phyloP scores from a whole-genome alignment of 2,329 filamentous ascomycete species.

The Fusarium brevicatenulatum region DNA sequence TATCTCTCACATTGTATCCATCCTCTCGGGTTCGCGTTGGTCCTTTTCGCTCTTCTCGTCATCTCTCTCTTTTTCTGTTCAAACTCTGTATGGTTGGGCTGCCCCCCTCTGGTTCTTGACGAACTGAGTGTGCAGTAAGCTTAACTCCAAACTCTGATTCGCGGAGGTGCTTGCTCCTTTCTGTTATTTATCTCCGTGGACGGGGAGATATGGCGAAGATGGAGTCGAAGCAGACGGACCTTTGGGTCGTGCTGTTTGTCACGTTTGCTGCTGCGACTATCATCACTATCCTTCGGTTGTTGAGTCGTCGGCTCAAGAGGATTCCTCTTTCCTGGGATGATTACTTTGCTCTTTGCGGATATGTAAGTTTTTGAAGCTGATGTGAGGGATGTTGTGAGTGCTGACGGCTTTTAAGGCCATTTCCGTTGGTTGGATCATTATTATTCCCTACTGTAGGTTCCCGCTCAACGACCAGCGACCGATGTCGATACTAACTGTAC shows the following conservation, averaged over 20 bases:
- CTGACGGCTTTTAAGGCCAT: conserved; percentile 11
- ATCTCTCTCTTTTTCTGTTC: not conserved
- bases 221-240: conserved; percentile 28
- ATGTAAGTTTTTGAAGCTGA: not conserved
- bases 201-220: not conserved
- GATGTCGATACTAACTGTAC: not conserved
- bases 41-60: not conserved
- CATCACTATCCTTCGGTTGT: conserved; percentile 18
- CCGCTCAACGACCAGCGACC: too few species aligned
- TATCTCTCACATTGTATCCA: conserved; percentile 3
- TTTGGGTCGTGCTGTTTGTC: conserved; percentile 28
- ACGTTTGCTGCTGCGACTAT: conserved; percentile 35
- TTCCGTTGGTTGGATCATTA: conserved; percentile 29
- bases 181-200: not conserved
- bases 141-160: not conserved
- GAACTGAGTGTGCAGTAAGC: not conserved
- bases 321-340: conserved; percentile 33
- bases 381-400: not conserved
- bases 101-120: conserved; percentile 9
- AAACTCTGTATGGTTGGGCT: not conserved
- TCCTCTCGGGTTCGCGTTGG: conserved; percentile 12
- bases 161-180: not conserved
- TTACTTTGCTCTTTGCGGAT: conserved; percentile 36
- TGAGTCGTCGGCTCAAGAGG: conserved; percentile 33
- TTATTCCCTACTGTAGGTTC: conserved; percentile 32